Evolutionary conservation across 768 basidiomycete genomes (phyloP).

Genomic region (Gloeostereum incarnatum): DNA sequence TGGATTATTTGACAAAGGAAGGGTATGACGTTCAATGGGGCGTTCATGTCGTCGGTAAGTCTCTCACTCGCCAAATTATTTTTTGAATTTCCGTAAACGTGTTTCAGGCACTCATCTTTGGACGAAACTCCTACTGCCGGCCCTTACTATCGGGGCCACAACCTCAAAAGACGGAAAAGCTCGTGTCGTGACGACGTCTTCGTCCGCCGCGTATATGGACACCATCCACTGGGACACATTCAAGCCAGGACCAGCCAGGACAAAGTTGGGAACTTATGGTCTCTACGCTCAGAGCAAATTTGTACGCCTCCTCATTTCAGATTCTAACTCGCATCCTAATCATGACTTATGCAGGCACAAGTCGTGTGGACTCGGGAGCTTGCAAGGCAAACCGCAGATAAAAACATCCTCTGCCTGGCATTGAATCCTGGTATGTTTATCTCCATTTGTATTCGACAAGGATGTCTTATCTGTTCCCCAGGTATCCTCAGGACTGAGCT

Average conservation of each 20-base stretch:
- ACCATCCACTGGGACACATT: slow-evolving; percentile 30
- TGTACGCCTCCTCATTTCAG: slow-evolving; percentile 19
- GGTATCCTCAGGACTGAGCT: slow-evolving; percentile 21
- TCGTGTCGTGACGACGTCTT: slow-evolving; percentile 40
- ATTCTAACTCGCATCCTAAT: neutral
- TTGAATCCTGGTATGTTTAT: slow-evolving; percentile 31
- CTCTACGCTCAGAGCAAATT: slow-evolving; percentile 35
- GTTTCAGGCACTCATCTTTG: slow-evolving; percentile 15
- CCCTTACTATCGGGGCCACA: slow-evolving; percentile 28
- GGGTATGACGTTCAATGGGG: slow-evolving; percentile 13
- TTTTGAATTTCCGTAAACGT: too few species aligned
- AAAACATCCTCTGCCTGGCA: slow-evolving; percentile 35
- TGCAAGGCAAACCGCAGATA: slow-evolving; percentile 32
- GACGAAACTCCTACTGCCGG: slow-evolving; percentile 41
- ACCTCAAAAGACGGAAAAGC: slow-evolving; percentile 27
- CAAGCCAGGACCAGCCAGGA: slow-evolving; percentile 22
- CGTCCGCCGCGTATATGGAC: slow-evolving; percentile 23
- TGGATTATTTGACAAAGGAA: slow-evolving; percentile 9
- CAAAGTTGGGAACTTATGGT: slow-evolving; percentile 7
- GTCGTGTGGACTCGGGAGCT: slow-evolving; percentile 35
- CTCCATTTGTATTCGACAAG: too few species aligned
- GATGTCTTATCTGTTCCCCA: too few species aligned
- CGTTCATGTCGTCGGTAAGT: slow-evolving; percentile 4
- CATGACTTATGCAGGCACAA: slow-evolving; percentile 28
- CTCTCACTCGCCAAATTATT: neutral